phyloP scores from a whole-genome alignment of 257 asterid genomes.

The Solanum appendiculatum region DNA sequence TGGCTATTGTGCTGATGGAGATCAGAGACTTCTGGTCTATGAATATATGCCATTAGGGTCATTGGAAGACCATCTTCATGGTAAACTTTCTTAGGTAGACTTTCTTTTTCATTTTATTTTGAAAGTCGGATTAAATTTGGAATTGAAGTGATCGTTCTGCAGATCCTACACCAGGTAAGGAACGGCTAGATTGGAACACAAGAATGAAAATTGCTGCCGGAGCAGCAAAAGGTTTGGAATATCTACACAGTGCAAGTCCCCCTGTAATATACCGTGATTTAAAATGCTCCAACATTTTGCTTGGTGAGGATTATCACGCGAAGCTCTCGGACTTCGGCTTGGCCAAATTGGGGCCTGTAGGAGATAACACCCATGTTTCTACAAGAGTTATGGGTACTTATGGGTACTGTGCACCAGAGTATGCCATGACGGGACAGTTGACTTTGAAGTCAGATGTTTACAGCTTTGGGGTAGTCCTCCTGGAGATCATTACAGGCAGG shows the following conservation, averaged over 20 bases:
- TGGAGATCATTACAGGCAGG: slow-evolving; percentile 89
- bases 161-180: slow-evolving; percentile 58
- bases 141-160: slow-evolving; percentile 5
- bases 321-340: slow-evolving; percentile 94
- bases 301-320: slow-evolving; percentile 66
- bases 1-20: slow-evolving; percentile 94
- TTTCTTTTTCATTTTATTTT: neutral
- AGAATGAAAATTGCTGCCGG: slow-evolving; percentile 97
- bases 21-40: slow-evolving; percentile 86
- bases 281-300: slow-evolving; percentile 88
- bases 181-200: slow-evolving; percentile 73
- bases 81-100: slow-evolving; percentile 19
- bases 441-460: slow-evolving; percentile 89
- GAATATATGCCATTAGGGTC: slow-evolving; percentile 89
- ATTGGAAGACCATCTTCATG: slow-evolving; percentile 80
- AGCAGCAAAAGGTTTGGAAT: slow-evolving; percentile 93
- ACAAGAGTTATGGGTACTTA: slow-evolving; percentile 98
- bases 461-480: slow-evolving; percentile 91
- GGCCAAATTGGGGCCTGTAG: slow-evolving; percentile 94
- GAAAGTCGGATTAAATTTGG: neutral
- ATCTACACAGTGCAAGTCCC: slow-evolving; percentile 83
- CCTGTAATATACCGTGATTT: slow-evolving; percentile 93
- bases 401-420: slow-evolving; percentile 97
- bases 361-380: slow-evolving; percentile 89
- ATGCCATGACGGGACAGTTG: slow-evolving; percentile 96